These are phyloP conservation scores for Zygotorulaspora danielsina DNA, from an alignment of 805 yeast genomes.

Conservation along the genomic window DNA sequence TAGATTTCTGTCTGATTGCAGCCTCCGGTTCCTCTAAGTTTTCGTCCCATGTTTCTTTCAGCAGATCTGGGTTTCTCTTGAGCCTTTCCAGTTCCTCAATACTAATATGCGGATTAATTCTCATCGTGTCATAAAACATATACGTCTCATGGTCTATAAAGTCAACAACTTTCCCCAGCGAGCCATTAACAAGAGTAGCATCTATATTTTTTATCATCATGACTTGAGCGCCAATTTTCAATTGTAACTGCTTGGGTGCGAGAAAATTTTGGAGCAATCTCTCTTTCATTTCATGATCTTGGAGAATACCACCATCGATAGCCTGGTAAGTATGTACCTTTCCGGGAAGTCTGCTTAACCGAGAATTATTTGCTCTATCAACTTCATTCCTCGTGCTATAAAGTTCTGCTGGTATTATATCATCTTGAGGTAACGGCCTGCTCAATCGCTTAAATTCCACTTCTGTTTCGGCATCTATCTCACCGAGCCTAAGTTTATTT, in stretches of 20 bases:
- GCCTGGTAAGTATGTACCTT: slow-evolving; percentile 43
- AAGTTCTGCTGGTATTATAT: slow-evolving; percentile 69
- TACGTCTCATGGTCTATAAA: slow-evolving; percentile 52
- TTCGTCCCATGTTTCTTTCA: slow-evolving; percentile 21
- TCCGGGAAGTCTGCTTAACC: slow-evolving; percentile 47
- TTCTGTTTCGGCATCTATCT: slow-evolving; percentile 45
- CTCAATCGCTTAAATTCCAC: slow-evolving; percentile 47
- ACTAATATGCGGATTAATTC: slow-evolving; percentile 17
- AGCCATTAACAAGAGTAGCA: slow-evolving; percentile 69
- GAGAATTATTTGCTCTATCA: slow-evolving; percentile 53
- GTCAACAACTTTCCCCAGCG: slow-evolving; percentile 64
- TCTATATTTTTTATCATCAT: slow-evolving; percentile 78
- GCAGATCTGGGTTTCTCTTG: slow-evolving; percentile 16
- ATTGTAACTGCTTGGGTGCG: slow-evolving; percentile 52
- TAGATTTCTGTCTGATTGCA: slow-evolving; percentile 19
- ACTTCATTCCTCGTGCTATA: slow-evolving; percentile 71
- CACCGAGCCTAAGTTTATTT: slow-evolving; percentile 67
- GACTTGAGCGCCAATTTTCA: slow-evolving; percentile 74
- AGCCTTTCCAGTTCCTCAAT: slow-evolving; percentile 21
- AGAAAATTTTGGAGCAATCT: slow-evolving; percentile 52
- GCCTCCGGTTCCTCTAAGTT: slow-evolving; percentile 15
- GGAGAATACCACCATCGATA: slow-evolving; percentile 49
- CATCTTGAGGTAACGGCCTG: slow-evolving; percentile 53
- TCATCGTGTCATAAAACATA: slow-evolving; percentile 35
- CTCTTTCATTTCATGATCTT: slow-evolving; percentile 41